Conservation (phyloP, 345 rosid species). For the Alliaria petiolata region DNA sequence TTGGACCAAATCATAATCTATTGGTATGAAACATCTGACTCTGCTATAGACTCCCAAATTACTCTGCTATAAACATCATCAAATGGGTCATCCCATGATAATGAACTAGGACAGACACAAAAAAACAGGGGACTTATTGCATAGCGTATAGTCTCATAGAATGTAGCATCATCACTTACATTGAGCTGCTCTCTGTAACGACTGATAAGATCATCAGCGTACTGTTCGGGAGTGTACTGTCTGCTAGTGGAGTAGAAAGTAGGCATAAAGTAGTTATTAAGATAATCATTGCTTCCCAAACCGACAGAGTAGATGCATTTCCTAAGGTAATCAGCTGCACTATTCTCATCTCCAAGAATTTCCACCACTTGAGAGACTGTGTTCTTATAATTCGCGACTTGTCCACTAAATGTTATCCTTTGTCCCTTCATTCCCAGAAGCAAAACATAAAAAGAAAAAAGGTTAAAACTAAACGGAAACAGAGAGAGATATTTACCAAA, state of each 20-base stretch:
- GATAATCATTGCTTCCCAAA: slow-evolving; percentile 92
- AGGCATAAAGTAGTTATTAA: slow-evolving; percentile 94
- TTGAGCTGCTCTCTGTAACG: slow-evolving; percentile 54
- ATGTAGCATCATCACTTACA: too few relatives aligned
- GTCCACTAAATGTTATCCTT: slow-evolving; percentile 68
- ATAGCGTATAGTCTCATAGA: background rate
- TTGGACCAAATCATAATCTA: background rate
- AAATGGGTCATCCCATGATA: background rate
- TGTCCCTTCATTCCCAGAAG: slow-evolving; percentile 48
- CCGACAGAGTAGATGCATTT: slow-evolving; percentile 68
- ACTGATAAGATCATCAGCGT: slow-evolving; percentile 53
- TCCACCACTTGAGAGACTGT: slow-evolving; percentile 58
- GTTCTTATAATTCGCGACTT: slow-evolving; percentile 57
- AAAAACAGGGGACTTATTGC: slow-evolving; percentile 5
- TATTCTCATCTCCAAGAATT: slow-evolving; percentile 52
- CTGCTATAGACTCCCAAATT: background rate
- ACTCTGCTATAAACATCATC: background rate
- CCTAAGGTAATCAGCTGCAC: slow-evolving; percentile 55
- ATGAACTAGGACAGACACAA: too few relatives aligned
- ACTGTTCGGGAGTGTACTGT: slow-evolving; percentile 55
- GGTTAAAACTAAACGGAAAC: background rate
- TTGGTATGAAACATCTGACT: background rate
- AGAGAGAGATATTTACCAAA: background rate
- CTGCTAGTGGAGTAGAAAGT: slow-evolving; percentile 44
- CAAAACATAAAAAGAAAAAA: background rate